Percentiles rank a stretch among this genome's conserved stretches.
Conservation (phyloP, 1,284 basidiomycete species). For the Amylostereum areolatum region DNA sequence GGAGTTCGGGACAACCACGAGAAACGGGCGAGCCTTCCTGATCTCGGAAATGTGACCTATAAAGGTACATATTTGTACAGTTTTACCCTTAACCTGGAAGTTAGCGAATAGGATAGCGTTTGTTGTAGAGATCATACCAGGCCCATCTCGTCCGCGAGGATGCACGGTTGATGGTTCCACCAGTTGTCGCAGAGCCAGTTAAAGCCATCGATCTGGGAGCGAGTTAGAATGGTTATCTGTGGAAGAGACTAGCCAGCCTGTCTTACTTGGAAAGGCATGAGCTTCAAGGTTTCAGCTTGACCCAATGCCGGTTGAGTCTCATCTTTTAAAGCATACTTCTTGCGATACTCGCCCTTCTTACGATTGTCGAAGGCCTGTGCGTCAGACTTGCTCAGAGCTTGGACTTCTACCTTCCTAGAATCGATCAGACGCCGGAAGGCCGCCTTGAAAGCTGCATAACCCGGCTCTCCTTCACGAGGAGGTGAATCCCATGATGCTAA, state of each 20-base stretch:
- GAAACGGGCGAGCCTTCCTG: constrained; percentile 65
- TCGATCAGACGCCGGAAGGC: constrained; percentile 65
- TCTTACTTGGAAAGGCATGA: constrained; percentile 82
- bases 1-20: constrained; percentile 93
- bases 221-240: neutral
- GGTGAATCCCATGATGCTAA: constrained; percentile 90
- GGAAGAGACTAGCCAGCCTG: constrained; percentile 8
- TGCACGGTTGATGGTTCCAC: constrained; percentile 84
- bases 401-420: constrained; percentile 59
- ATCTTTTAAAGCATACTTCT: constrained; percentile 37
- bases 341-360: constrained; percentile 38
- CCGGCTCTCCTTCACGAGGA: constrained; percentile 49
- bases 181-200: constrained; percentile 92
- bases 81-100: constrained; percentile 83
- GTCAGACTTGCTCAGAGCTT: constrained; percentile 37
- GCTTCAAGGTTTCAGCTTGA: constrained; percentile 51
- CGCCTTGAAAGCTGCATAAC: constrained; percentile 56
- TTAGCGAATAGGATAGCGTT: neutral
- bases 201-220: constrained; percentile 74
- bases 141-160: constrained; percentile 98
- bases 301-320: constrained; percentile 54
- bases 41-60: constrained; percentile 69
- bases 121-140: constrained; percentile 42
- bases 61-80: constrained; percentile 87
- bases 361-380: constrained; percentile 39